Base-by-base conservation (phyloP, 2,329 filamentous ascomycete species). In the Trichoderma arundinaceum region DNA sequence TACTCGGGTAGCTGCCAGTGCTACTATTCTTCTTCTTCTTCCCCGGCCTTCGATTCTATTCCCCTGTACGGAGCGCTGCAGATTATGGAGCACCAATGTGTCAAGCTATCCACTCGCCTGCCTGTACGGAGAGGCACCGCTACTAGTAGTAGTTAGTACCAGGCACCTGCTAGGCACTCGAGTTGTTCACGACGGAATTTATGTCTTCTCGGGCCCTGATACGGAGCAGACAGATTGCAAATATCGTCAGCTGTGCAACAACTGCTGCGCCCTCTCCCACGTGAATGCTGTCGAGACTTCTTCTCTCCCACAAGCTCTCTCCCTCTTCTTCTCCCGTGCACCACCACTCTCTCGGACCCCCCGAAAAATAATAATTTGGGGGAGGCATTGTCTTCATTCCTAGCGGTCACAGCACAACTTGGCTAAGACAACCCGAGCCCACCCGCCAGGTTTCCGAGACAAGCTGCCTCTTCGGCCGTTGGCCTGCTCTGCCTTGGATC, bases 331-430 rank as follows among this genome's bases (percentile, higher is more conserved):
- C 33, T 39, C 28, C 49, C 28, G 49, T 51, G 49, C 59, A 39
- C 38, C 22, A 49, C 39, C 49, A 13, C 49, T 38, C 39, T 54
- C 8, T 63, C 59, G 59, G 48, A 43, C 28, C 9, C 59, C 38
- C 49, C 48, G 38, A 63, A 28, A 39, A 61, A 61, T 12, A 41
- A 54, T 43, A 62, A 35, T 51, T 48, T 35, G 35, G 48, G 44
- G 49, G 28, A 59, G 59, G 49, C 59, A 54, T 54, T 63, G 59
- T 46, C 28, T 54, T 54, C 59, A 53, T 63, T 63, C 59, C 59
- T 63, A 46, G 57, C 57, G 7, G 54, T 41, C 35, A 19, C 4
- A 41, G 43, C 43, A 61, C 58, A 43, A n/a, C 58, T 54, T 54
- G n/a, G 52, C 52, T n/a, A 39, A 22, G 35, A 54, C 48, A 54